phyloP scores from a whole-genome alignment of 139 green algal genomes.

The Mychonastes homosphaera region DNA sequence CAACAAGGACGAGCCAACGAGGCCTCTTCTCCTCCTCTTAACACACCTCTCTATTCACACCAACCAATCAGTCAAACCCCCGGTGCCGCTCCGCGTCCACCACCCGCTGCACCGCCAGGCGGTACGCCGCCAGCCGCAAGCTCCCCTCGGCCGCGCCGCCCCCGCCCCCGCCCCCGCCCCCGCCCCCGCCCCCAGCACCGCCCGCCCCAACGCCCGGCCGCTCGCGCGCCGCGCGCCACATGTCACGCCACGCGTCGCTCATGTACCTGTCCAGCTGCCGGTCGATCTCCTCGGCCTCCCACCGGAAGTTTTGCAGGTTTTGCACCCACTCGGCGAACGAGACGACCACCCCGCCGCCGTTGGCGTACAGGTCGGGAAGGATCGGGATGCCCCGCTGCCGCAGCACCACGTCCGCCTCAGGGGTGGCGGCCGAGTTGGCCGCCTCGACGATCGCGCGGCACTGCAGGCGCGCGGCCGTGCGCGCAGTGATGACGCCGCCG shows the following conservation, averaged over 20 bases:
- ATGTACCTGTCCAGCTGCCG: conserved; percentile 29
- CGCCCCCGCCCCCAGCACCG: no score
- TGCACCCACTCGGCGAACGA: conserved; percentile 74
- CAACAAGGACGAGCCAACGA: no score
- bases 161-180: no score
- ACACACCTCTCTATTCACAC: no score
- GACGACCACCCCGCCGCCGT: conserved; percentile 47
- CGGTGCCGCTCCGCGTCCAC: conserved; percentile 23
- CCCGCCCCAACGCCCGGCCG: no score
- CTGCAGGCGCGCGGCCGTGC: conserved; percentile 21
- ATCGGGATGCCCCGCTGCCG: conserved; percentile 51
- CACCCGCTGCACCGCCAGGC: conserved; percentile 32
- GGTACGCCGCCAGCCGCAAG: conserved; percentile 31
- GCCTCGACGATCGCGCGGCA: conserved; percentile 75
- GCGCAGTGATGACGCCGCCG: conserved; percentile 41
- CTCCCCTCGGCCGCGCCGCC: no score
- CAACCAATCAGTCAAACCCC: conserved; percentile 35
- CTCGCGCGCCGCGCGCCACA: conserved; percentile 14
- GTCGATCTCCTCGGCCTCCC: conserved; percentile 64
- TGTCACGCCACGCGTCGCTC: conserved; percentile 26
- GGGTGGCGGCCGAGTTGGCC: conserved; percentile 75
- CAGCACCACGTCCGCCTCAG: conserved; percentile 58
- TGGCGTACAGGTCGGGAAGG: conserved; percentile 62
- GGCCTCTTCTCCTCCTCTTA: no score
- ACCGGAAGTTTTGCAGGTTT: conserved; percentile 75